A percentile compares a stretch with the other conserved stretches of the same genome.
phyloP scores from a whole-genome alignment of 2,329 filamentous ascomycete genomes.

The Fusarium liriodendri region DNA sequence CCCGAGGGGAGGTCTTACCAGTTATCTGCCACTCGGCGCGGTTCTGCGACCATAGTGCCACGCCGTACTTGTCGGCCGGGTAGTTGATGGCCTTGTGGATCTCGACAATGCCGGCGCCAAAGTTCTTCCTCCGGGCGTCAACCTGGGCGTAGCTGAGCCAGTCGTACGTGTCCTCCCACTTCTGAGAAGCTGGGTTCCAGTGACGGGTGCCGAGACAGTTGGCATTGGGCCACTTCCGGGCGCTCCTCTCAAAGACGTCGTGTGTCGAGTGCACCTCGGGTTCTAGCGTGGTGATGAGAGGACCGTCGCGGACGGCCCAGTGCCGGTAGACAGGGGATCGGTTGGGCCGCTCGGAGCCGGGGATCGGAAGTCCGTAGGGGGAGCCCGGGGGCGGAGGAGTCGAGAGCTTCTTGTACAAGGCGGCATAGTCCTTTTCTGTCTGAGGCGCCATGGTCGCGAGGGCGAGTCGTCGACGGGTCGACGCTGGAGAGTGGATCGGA shows the following conservation, averaged over 20 bases:
- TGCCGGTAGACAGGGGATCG: slow-evolving; percentile 85
- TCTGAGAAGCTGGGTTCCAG: slow-evolving; percentile 80
- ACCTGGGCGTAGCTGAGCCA: slow-evolving; percentile 88
- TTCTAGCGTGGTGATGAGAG: slow-evolving; percentile 77
- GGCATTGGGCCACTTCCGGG: slow-evolving; percentile 71
- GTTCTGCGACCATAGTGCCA: slow-evolving; percentile 90
- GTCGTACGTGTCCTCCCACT: slow-evolving; percentile 78
- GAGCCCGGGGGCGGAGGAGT: slow-evolving; percentile 76
- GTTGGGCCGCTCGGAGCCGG: slow-evolving; percentile 78
- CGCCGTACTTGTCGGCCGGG: slow-evolving; percentile 70
- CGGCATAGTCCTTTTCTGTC: slow-evolving; percentile 47
- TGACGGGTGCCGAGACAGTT: slow-evolving; percentile 84
- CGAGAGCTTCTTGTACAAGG: slow-evolving; percentile 65
- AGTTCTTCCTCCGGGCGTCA: slow-evolving; percentile 81
- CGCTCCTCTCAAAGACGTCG: slow-evolving; percentile 81
- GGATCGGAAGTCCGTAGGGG: slow-evolving; percentile 82
- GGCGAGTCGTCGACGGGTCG: slow-evolving; percentile 8
- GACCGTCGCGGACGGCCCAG: slow-evolving; percentile 79
- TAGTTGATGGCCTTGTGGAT: slow-evolving; percentile 80
- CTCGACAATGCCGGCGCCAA: slow-evolving; percentile 87
- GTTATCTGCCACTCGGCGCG: slow-evolving; percentile 89
- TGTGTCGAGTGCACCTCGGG: slow-evolving; percentile 78
- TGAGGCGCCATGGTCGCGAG: slow-evolving; percentile 48
- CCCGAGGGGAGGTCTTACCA: slow-evolving; percentile 56
- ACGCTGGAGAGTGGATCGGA: slow-evolving; percentile 3